A percentile compares a stretch with the other conserved stretches of the same genome.
These are phyloP conservation scores for Penicillium sumatraense DNA, from an alignment of 2,329 filamentous ascomycete species.

Conservation along the genomic window DNA sequence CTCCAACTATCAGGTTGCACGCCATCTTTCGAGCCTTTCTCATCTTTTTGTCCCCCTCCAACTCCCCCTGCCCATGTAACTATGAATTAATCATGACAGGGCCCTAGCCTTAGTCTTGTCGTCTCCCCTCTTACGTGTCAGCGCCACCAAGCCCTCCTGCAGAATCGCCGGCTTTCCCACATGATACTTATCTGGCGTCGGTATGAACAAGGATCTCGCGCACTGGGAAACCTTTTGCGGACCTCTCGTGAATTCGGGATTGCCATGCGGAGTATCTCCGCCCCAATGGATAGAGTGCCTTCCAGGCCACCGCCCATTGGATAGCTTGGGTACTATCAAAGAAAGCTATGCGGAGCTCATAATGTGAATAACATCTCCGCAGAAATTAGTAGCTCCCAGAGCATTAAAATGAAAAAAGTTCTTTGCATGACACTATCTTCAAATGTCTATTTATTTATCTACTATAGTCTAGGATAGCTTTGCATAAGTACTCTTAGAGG, in stretches of 20 bases:
- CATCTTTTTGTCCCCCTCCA: not conserved
- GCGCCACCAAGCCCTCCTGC: conserved; percentile 23
- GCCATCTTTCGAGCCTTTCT: not conserved
- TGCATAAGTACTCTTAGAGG: conserved; percentile 1
- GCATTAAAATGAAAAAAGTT: too few relatives aligned
- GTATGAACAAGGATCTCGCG: conserved; percentile 18
- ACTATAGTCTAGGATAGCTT: not conserved
- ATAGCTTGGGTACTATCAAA: not conserved
- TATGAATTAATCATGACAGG: conserved; percentile 11
- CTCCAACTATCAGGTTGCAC: not conserved
- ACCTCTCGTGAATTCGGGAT: conserved; percentile 6
- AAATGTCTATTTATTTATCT: not conserved
- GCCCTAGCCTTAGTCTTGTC: not conserved
- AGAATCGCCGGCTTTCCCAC: conserved; percentile 11
- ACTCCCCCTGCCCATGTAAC: conserved; percentile 6
- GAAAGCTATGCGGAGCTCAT: too few relatives aligned
- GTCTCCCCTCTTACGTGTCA: conserved; percentile 27
- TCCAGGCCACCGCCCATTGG: not conserved
- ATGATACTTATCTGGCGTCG: conserved; percentile 18
- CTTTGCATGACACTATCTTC: too few relatives aligned
- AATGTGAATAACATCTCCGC: not conserved
- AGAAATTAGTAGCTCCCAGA: too few relatives aligned
- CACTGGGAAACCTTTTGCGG: conserved; percentile 16
- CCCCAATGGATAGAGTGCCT: not conserved
- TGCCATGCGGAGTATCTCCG: not conserved